Conservation (phyloP, 1,284 basidiomycete species). For the Leccinum subspadiceum region DNA sequence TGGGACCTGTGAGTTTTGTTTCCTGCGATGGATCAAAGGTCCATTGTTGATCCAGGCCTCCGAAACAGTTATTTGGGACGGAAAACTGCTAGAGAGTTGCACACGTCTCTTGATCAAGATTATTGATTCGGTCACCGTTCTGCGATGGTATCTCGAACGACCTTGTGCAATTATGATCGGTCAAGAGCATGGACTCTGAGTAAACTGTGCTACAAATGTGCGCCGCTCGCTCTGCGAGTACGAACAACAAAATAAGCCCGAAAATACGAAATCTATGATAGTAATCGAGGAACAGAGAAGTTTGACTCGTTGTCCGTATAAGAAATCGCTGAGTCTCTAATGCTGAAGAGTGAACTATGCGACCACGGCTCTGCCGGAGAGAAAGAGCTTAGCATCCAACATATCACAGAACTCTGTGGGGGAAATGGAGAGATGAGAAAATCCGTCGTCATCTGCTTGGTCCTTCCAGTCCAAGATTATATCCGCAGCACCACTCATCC, state of each 20-base stretch:
- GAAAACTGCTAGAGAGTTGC: slow-evolving; percentile 43
- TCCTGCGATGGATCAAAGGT: not conserved
- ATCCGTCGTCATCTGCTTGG: not conserved
- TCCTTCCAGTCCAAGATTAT: slow-evolving; percentile 11
- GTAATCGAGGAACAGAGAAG: not conserved
- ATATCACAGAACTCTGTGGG: not conserved
- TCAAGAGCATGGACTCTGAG: slow-evolving; percentile 27
- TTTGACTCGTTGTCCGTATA: not conserved
- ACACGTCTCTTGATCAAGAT: slow-evolving; percentile 42
- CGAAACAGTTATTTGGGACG: slow-evolving; percentile 56
- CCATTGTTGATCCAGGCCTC: slow-evolving; percentile 5
- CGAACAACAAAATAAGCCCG: too few species aligned
- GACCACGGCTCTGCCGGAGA: not conserved
- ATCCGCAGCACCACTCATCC: slow-evolving; percentile 10
- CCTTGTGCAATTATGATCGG: slow-evolving; percentile 17
- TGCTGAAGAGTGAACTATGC: not conserved
- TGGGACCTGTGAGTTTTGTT: slow-evolving; percentile 47
- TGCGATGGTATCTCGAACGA: slow-evolving; percentile 26
- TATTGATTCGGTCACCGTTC: slow-evolving; percentile 31
- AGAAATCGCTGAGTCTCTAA: not conserved
- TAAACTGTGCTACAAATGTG: slow-evolving; percentile 11
- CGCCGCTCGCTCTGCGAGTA: too few species aligned
- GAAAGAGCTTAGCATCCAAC: not conserved
- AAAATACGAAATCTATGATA: not conserved
- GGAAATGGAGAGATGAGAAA: not conserved